Evolutionary conservation across 2,329 filamentous ascomycete genomes (phyloP), one percentile per base, ranked within the genome.

Genomic region (Trichoderma sp.): DNA sequence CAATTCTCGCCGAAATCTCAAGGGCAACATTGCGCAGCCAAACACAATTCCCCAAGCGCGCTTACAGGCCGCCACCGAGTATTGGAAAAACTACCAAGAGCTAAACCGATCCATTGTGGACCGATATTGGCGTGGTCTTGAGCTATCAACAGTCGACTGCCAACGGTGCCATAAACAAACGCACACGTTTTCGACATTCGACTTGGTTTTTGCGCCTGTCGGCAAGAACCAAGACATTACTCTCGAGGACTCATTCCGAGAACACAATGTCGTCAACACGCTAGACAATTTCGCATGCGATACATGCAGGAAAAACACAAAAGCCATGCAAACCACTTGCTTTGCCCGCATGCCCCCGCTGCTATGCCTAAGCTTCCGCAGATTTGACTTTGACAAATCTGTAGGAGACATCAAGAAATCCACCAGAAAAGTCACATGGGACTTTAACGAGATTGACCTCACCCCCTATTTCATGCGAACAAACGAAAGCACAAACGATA

Each of bases 291-390:
- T 91, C 68, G 87, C 90, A 69, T 97, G 93, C 78, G 90, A 93
- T 60, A 84, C 87, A 63, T 97, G 93, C 83, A 89, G 90, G 71
- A 85, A 84, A 69, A 86, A 87, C 66, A 86, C 89, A 26, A 86
- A 88, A 70, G 91, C 90, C 69, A 88, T 86, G 37, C 92, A 92
- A 75, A 88, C 89, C 71, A 88, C 91, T 69, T 90, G 88, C 59
- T 87, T 96, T 69, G 94, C 91, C 10, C 89, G 93, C 8, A 88
- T 94, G 32, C 94, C 95, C 0, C 89, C 92, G 64, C 88, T 94
- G 68, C 83, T 97, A 8, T 91, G 94, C 68, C 82, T 97, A 21
- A 88, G 90, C 71, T 89, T 97, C 79, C 91, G 92, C 75, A 88
- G 82, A 72, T 83, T 84, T 76, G 75, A 82, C 74, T 79, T 78